Base-by-base conservation (phyloP, 768 basidiomycete species). In the Boletus rubescentipes region DNA sequence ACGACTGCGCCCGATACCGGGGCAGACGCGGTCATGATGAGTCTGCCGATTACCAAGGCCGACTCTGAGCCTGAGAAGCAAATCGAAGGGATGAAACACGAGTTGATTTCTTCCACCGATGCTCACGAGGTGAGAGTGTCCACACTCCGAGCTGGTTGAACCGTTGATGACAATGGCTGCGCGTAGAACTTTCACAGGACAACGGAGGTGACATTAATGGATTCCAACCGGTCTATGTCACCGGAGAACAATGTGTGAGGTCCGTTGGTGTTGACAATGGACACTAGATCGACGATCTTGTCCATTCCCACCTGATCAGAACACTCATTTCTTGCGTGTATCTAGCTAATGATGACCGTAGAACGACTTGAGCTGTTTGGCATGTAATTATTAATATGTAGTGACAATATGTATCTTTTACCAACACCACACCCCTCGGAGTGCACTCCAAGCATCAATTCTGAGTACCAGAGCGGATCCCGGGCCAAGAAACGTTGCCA, bases 1-100 rank as follows among this genome's bases (percentile, higher is more conserved):
- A 3, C 2, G 2, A 21, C n/a, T n/a, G n/a, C 7, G 20, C 32
- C 11, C 1, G 1, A 30, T 6, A 1, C 2, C n/a, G 4, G 7
- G 2, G 1, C 9, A 18, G 34, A 45, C 23, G 7, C 46, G 23
- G 12, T 9, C 12, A 15, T 4, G 4, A 18, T 3, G 6, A 34
- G 18, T 32, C 18, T 4, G 4, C 30, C 8, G 3, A 9, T 8
- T 1, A 5, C 51, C 30, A 18, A 37, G 8, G 6, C 3, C 18
- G 6, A 26, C 26, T 26, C 26, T 3, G 30, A 44, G 8, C 6
- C 26, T 3, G 30, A 44, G 8, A 30, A 12, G 2, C 30, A 31
- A 38, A 38, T 5, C 1, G 5, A 11, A 4, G 21, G 12, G 11
- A 11, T 11, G 12, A 37, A 35, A 6, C 26, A 3, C 26, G 26